Base-by-base conservation (phyloP, 768 basidiomycete species). In the Pleurotus sapidus region DNA sequence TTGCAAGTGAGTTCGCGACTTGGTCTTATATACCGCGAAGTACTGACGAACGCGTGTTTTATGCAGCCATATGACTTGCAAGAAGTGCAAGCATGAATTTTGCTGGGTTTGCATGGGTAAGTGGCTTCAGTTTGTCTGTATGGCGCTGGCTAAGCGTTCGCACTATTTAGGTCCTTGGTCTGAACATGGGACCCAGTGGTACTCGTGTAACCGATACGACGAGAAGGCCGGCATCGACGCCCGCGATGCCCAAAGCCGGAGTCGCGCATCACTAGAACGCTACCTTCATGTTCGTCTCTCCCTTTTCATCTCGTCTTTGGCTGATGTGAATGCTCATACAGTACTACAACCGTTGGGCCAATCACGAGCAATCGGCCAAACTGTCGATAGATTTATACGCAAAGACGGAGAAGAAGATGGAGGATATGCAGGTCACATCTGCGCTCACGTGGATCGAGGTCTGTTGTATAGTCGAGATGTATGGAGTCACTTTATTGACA, bases 401-500 rank as follows among this genome's bases (percentile, higher is more conserved):
- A 56, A 95, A 95, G 77, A 98, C 96, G 11, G 95, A 99, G 82
- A 95, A 96, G 84, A 98, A 98, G 86, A 99, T 99, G 97, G 95
- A 98, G 72, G 94, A 97, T 74, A 96, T 98, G 89, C 97, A 98
- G 77, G 83, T 94, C 61, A 88, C 87, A 9, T 94, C 93, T 2
- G 81, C 86, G 56, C 74, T 99, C 39, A 95, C 94, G 2, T 99
- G 97, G 97, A 99, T 99, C 63, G 95, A 99, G 73, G 95, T 88
- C 9, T 11, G 60, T 45, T 27, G 18, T 17, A 6, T 11, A 34
- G 11, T 34, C 11, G 30, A 2, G 11, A 9, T 11, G 11, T 34
- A 7, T 11, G 3, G 8, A 34, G 30, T 34, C 30, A 34, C 8
- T 9, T 9, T 11, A 11, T 34, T 34, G 9, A 34, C 30, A 11